Evolutionary conservation across 371 early-diverging fungal genomes (phyloP), one percentile per base, ranked within the genome.

Genomic region (Mucor mucedo): DNA sequence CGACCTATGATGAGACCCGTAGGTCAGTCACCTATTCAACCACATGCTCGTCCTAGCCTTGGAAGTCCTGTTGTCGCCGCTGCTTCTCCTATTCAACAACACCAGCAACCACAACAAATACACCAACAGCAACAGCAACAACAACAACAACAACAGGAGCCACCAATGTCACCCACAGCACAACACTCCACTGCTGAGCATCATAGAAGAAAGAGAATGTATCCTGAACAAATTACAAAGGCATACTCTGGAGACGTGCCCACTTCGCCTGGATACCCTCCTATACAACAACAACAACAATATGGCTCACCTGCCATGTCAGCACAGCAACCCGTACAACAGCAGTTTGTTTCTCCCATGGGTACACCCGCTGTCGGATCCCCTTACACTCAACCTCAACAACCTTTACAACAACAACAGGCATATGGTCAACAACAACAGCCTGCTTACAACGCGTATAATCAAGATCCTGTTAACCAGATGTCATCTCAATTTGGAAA

Each of bases 171-270:
- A 27, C 63, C 55, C 21, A 55, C 55, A 13, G 27, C 58, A 28
- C 39, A 49, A 14, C 64, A 63, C 30, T 49, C 47, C 2, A 29
- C 57, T 35, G 32, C 68, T 9, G 78, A 79, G 2, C 75, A 77
- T 56, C 76, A 77, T 44, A 66, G 70, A 42, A 77, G 73, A 39
- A 87, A 85, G 71, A 72, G 89, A 56, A 77, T 85, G 80, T 88
- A 88, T 71, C 89, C 89, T n/a, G 71, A 82, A 29, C 81, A 83
- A 62, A 82, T 80, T 29, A 69, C 75, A 21, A 70, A 76, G 33
- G 81, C 79, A 7, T 80, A 80, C 58, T 73, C 77, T 50, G 80
- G 82, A 7, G 65, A 74, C 28, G 60, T 66, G 4, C 53, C 62
- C 16, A 9, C 29, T 27, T 30, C 71, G 28, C 68, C 67, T 52